phyloP scores from a whole-genome alignment of 768 basidiomycete species.

The Calocybe gangraenosa region DNA sequence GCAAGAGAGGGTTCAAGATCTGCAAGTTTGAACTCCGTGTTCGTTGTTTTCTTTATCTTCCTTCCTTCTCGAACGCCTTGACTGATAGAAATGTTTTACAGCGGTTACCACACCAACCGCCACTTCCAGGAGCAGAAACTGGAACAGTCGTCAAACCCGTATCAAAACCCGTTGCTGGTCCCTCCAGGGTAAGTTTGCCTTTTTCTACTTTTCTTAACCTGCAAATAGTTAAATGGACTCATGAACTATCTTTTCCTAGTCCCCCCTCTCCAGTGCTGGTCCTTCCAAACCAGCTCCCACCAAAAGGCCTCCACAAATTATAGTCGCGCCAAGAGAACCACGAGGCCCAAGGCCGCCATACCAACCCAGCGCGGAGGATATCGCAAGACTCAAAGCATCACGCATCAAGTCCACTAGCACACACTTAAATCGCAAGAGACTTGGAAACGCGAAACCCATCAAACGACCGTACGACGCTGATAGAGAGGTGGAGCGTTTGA shows the following conservation, averaged over 20 bases:
- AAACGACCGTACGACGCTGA: background rate
- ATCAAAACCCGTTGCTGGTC: no score
- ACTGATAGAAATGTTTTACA: background rate
- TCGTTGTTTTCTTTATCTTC: background rate
- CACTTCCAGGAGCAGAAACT: conserved; percentile 1
- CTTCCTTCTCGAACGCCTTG: background rate
- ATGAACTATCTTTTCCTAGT: no score
- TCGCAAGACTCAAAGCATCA: conserved; percentile 3
- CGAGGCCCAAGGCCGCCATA: conserved; percentile 9
- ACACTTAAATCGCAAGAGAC: background rate
- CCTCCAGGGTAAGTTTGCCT: no score
- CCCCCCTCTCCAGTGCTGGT: background rate
- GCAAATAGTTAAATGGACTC: no score
- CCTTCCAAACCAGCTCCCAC: background rate
- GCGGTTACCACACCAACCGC: conserved; percentile 6
- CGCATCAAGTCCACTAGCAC: no score
- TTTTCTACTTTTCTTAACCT: no score
- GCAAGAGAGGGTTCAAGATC: conserved; percentile 17
- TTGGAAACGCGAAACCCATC: background rate
- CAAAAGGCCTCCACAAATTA: background rate
- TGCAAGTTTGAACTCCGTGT: conserved; percentile 21
- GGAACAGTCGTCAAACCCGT: background rate
- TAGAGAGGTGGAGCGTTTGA: background rate
- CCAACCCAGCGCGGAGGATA: conserved; percentile 5
- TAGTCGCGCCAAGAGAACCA: background rate